A percentile compares a stretch with the other conserved stretches of the same genome.
Conservation (phyloP, 1,284 basidiomycete species). For the Flammula alnicola region DNA sequence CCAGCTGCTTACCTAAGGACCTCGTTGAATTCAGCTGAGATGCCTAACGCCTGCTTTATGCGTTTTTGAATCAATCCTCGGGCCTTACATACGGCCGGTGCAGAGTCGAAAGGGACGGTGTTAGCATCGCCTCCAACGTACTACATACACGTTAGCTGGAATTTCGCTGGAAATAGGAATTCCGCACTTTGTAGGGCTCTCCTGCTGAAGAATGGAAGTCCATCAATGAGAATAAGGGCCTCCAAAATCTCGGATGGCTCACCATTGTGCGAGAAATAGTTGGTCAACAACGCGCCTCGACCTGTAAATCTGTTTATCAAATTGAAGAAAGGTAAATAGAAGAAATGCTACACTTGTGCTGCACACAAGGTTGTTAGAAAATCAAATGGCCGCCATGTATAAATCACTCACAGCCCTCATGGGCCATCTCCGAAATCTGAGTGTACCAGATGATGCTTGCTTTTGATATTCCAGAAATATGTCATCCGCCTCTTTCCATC, state of each 20-base stretch:
- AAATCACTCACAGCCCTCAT: constrained; percentile 57
- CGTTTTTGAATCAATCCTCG: constrained; percentile 60
- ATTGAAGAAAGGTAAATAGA: constrained; percentile 8
- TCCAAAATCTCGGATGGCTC: constrained; percentile 33
- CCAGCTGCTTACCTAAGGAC: constrained; percentile 56
- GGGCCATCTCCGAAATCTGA: constrained; percentile 72
- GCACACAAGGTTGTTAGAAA: background rate
- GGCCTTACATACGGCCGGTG: constrained; percentile 64
- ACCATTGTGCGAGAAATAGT: constrained; percentile 86
- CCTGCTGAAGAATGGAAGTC: constrained; percentile 53
- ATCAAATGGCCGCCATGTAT: background rate
- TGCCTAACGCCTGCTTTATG: constrained; percentile 43
- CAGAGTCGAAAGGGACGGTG: constrained; percentile 64
- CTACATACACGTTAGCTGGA: constrained; percentile 38
- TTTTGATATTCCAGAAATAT: constrained; percentile 68
- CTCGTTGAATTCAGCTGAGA: constrained; percentile 64
- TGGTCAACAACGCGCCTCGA: constrained; percentile 69
- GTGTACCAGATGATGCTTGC: constrained; percentile 56
- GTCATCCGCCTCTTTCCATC: constrained; percentile 51
- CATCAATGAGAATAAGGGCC: background rate
- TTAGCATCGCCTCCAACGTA: constrained; percentile 76
- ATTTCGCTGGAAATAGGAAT: background rate
- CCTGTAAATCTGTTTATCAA: constrained; percentile 42
- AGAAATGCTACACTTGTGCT: constrained; percentile 66
- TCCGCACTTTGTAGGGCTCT: constrained; percentile 67